Conservation (phyloP, 306 rosid genomes). For the Cajanus cajan region DNA sequence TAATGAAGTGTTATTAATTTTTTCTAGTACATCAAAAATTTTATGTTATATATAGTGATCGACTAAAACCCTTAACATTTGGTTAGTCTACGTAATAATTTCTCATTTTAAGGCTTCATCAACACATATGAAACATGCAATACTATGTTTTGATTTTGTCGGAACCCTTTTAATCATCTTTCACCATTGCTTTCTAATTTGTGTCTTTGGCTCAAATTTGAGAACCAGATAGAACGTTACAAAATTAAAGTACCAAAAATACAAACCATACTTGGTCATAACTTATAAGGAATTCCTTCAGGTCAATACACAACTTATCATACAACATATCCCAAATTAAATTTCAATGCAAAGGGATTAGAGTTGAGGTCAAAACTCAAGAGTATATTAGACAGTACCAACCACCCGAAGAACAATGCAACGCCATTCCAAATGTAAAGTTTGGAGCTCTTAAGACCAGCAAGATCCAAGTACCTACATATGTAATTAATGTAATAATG, state of each 20-base stretch:
- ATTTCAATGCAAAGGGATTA: neutral
- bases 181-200: neutral
- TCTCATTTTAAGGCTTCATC: neutral
- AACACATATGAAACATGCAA: neutral
- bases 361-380: neutral
- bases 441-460: conserved; percentile 61
- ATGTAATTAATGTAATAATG: conserved; percentile 16
- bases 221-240: neutral
- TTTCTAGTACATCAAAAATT: too few species aligned
- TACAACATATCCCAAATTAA: neutral
- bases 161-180: neutral
- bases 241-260: neutral
- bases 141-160: neutral
- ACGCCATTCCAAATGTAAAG: conserved; percentile 60
- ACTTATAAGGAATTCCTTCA: neutral
- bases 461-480: conserved; percentile 70
- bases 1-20: too few species aligned
- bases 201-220: neutral
- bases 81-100: too few species aligned
- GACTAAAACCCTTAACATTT: too few species aligned
- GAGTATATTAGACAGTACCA: conserved; percentile 57
- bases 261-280: neutral
- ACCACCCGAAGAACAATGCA: conserved; percentile 70
- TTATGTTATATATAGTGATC: too few species aligned
- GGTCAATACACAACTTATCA: neutral